A percentile compares a stretch with the other conserved stretches of the same genome.
phyloP scores from a whole-genome alignment of 1,284 basidiomycete genomes.

The Papiliotrema fonsecae region DNA sequence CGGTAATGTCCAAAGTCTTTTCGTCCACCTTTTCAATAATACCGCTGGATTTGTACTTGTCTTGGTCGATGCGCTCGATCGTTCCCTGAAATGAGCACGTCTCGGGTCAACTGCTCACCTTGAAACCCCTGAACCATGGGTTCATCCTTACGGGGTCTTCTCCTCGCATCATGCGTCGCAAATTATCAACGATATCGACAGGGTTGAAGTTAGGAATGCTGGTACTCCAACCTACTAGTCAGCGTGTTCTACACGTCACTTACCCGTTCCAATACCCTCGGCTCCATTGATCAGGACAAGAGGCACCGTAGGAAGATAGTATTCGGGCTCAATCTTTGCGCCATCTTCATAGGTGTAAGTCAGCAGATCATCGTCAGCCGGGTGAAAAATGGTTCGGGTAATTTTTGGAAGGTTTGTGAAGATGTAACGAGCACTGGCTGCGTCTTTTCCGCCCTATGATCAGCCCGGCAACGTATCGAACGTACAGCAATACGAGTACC shows the following conservation, averaged over 20 bases:
- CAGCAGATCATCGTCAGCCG: conserved; percentile 78
- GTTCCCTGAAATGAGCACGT: conserved; percentile 54
- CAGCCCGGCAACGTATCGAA: conserved; percentile 7
- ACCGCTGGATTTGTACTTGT: conserved; percentile 85
- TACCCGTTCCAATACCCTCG: conserved; percentile 96
- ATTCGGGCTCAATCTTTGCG: conserved; percentile 84
- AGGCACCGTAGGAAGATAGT: conserved; percentile 87
- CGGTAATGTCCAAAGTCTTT: conserved; percentile 88
- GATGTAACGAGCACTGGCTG: conserved; percentile 95
- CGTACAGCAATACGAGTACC: conserved; percentile 67
- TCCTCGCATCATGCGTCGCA: conserved; percentile 78
- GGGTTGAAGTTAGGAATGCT: conserved; percentile 92
- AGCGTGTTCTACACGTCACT: conserved; percentile 13
- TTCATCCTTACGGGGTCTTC: conserved; percentile 81
- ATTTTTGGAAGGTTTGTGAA: conserved; percentile 78
- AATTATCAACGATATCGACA: conserved; percentile 78
- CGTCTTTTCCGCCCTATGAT: conserved; percentile 80
- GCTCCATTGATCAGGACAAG: conserved; percentile 89
- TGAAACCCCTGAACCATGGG: conserved; percentile 97
- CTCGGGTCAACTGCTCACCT: conserved; percentile 27
- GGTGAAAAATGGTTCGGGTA: conserved; percentile 74
- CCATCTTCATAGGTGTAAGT: conserved; percentile 86
- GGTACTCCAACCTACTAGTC: conserved; percentile 81
- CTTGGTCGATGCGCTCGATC: conserved; percentile 71
- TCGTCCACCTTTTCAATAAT: conserved; percentile 72